A percentile compares a stretch with the other conserved stretches of the same genome.
Conservation (phyloP, 371 early-diverging fungal genomes). For the Mortierella sp. region DNA sequence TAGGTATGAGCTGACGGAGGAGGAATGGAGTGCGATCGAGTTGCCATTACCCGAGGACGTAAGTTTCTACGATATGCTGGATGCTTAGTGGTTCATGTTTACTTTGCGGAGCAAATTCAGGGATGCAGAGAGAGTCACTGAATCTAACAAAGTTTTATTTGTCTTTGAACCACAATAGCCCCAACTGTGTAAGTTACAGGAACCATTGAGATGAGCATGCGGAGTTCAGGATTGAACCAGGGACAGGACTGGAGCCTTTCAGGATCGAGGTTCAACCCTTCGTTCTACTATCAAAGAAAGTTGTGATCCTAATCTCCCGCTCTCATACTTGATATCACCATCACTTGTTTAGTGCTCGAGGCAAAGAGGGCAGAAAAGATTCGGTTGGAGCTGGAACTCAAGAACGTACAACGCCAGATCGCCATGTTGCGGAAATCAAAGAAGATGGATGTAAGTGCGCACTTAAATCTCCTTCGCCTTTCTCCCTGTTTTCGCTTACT, state of each 20-base stretch:
- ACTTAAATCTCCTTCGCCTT: too few species aligned
- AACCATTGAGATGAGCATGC: neutral
- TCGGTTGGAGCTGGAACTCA: slow-evolving; percentile 63
- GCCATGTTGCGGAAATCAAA: slow-evolving; percentile 55
- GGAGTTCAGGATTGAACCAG: neutral
- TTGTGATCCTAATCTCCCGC: neutral
- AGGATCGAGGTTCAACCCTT: too few species aligned
- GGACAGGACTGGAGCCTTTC: too few species aligned
- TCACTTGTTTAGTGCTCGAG: slow-evolving; percentile 61
- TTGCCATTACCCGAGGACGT: slow-evolving; percentile 76
- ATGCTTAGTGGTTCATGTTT: too few species aligned
- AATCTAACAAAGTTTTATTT: neutral
- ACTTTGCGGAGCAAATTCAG: neutral
- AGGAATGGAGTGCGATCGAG: slow-evolving; percentile 76
- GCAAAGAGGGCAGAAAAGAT: slow-evolving; percentile 68
- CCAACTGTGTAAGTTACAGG: slow-evolving; percentile 26
- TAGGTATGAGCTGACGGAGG: slow-evolving; percentile 78
- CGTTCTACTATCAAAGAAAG: neutral
- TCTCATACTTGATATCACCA: neutral
- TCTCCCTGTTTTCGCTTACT: neutral
- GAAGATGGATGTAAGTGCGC: slow-evolving; percentile 22
- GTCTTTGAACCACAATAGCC: slow-evolving; percentile 9
- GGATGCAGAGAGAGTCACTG: neutral
- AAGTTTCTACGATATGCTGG: slow-evolving; percentile 48
- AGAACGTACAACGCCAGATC: slow-evolving; percentile 61